Evolutionary conservation across 2,329 filamentous ascomycete species (phyloP).

Genomic region (Elsinoe perseae): DNA sequence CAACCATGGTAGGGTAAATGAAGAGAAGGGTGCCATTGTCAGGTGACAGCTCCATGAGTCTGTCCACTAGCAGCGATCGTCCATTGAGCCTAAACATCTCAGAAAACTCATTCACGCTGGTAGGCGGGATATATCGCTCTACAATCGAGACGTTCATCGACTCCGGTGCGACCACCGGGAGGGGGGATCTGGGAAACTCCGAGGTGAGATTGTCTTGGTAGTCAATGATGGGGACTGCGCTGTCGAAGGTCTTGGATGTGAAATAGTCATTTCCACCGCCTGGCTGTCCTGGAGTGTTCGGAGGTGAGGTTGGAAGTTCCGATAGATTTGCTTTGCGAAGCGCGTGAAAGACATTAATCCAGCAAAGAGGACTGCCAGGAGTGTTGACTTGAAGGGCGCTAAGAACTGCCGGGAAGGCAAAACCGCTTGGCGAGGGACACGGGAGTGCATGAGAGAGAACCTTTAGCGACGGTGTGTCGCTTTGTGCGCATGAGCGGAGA

Average conservation of each 20-base stretch:
- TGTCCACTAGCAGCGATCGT: conserved; percentile 53
- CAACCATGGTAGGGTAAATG: conserved; percentile 53
- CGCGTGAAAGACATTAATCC: conserved; percentile 58
- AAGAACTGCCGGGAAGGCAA: conserved; percentile 50
- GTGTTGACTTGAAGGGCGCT: conserved; percentile 48
- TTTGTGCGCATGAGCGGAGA: conserved; percentile 27
- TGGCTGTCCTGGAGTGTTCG: conserved; percentile 47
- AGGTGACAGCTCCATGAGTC: conserved; percentile 52
- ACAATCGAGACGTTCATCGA: conserved; percentile 55
- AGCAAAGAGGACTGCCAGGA: conserved; percentile 44
- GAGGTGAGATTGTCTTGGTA: conserved; percentile 49
- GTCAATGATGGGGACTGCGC: conserved; percentile 51
- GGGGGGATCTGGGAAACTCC: conserved; percentile 42
- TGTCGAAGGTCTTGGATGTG: conserved; percentile 53
- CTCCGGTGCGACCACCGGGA: conserved; percentile 52
- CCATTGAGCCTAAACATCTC: conserved; percentile 50
- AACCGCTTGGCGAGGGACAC: conserved; percentile 43
- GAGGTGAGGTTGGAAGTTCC: conserved; percentile 56
- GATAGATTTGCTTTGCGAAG: conserved; percentile 54
- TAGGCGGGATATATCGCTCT: conserved; percentile 59
- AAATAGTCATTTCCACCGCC: conserved; percentile 54
- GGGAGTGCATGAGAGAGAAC: conserved; percentile 55
- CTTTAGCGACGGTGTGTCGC: conserved; percentile 39
- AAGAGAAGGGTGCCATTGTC: conserved; percentile 52
- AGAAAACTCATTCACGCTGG: conserved; percentile 49